These are phyloP conservation scores for Cercospora beticola DNA, from an alignment of 2,329 filamentous ascomycete genomes.

Conservation along the genomic window DNA sequence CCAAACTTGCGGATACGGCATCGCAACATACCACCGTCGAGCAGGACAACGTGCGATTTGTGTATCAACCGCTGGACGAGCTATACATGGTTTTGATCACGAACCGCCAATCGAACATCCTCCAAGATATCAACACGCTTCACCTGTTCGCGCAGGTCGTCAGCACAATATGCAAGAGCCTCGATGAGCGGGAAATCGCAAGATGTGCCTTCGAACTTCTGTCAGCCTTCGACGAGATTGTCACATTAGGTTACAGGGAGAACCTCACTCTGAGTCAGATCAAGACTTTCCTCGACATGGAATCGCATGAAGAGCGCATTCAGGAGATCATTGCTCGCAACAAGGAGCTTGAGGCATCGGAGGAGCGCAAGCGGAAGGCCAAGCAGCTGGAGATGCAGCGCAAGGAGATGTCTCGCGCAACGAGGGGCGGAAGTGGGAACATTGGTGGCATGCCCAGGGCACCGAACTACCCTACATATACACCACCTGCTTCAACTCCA, in stretches of 20 bases:
- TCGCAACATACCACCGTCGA: constrained; percentile 98
- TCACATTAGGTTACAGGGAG: constrained; percentile 92
- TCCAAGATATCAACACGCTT: constrained; percentile 97
- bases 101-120: constrained; percentile 98
- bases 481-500: constrained; percentile 78
- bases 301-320: constrained; percentile 97
- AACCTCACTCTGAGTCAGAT: constrained; percentile 96
- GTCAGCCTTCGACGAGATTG: constrained; percentile 94
- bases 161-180: constrained; percentile 88
- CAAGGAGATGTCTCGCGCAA: constrained; percentile 84
- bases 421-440: constrained; percentile 48
- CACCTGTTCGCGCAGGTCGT: constrained; percentile 98
- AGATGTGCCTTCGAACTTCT: constrained; percentile 95
- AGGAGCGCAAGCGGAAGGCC: constrained; percentile 97
- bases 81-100: constrained; percentile 99
- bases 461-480: constrained; percentile 86
- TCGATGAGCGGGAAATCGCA: constrained; percentile 93
- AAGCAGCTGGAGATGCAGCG: constrained; percentile 99
- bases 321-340: constrained; percentile 96
- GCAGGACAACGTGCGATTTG: constrained; percentile 98
- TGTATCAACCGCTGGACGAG: constrained; percentile 98
- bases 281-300: constrained; percentile 99
- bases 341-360: constrained; percentile 96
- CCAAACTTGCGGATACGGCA: constrained; percentile 91
- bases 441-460: constrained; percentile 62